Evolutionary conservation across 1,139 yeast species (phyloP).

Genomic region (Pichia inconspicua): DNA sequence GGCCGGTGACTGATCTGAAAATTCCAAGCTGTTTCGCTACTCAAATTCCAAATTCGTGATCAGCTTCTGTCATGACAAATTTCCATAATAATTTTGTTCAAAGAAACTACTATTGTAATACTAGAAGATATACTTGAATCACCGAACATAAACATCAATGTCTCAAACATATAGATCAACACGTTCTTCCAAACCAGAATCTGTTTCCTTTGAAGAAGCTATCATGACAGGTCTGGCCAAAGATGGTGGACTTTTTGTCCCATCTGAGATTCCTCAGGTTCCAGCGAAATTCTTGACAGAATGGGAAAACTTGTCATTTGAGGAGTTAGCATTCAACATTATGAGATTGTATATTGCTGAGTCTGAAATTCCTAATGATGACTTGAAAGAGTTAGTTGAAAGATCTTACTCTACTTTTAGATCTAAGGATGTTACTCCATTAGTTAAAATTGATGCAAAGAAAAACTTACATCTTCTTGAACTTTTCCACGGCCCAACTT

Average conservation of each 20-base stretch:
- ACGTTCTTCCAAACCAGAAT: constrained; percentile 51
- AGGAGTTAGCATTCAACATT: constrained; percentile 79
- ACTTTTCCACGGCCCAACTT: constrained; percentile 97
- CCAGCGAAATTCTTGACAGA: constrained; percentile 49
- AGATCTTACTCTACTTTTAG: constrained; percentile 88
- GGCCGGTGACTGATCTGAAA: too few species aligned
- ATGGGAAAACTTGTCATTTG: constrained; percentile 74
- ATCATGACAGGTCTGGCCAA: constrained; percentile 90
- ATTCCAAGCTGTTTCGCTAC: too few species aligned
- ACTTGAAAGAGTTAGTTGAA: constrained; percentile 52
- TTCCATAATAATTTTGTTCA: too few species aligned
- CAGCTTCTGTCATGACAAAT: too few species aligned
- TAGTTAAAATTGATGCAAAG: constrained; percentile 46
- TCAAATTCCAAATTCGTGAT: too few species aligned
- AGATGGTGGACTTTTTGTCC: constrained; percentile 93
- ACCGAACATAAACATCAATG: constrained; percentile 4
- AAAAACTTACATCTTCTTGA: constrained; percentile 67
- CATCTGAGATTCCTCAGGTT: constrained; percentile 69
- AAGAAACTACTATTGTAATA: background rate
- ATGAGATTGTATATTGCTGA: constrained; percentile 68
- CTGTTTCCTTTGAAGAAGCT: constrained; percentile 79
- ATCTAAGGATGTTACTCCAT: constrained; percentile 77
- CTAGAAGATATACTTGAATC: background rate
- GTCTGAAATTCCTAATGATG: constrained; percentile 63
- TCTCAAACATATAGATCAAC: constrained; percentile 78